These are phyloP conservation scores for Kluyveromyces sp. DNA, from an alignment of 1,139 yeast genomes.

Conservation along the genomic window DNA sequence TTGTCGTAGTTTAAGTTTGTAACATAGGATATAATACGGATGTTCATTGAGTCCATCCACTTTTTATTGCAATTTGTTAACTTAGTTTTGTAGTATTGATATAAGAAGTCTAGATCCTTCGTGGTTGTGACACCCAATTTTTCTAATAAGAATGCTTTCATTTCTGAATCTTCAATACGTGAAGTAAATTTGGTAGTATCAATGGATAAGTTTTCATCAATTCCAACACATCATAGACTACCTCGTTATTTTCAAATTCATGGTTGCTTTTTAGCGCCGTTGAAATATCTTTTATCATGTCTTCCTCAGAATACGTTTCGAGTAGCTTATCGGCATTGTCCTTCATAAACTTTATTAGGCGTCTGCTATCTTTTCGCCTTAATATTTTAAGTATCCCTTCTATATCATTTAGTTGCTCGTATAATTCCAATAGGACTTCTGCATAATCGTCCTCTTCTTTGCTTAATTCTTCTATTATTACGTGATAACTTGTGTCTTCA, in stretches of 20 bases:
- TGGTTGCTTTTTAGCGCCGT: conserved; percentile 6
- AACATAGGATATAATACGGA: conserved; percentile 15
- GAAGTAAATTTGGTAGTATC: conserved; percentile 14
- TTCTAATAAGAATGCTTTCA: conserved; percentile 23
- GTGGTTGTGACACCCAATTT: conserved; percentile 15
- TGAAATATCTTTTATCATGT: conserved; percentile 13
- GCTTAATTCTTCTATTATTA: conserved; percentile 13
- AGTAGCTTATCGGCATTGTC: conserved; percentile 11
- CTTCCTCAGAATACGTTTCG: conserved; percentile 9
- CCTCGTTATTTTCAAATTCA: conserved; percentile 4
- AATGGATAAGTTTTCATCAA: conserved; percentile 10
- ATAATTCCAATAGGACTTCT: conserved; percentile 14
- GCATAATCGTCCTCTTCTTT: conserved; percentile 7
- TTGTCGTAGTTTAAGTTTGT: conserved; percentile 23
- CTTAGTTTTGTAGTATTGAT: conserved; percentile 21
- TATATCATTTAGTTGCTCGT: conserved; percentile 11
- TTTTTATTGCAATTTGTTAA: conserved; percentile 14
- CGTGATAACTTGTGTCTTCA: conserved; percentile 16
- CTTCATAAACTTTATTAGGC: conserved; percentile 11
- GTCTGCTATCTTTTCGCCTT: conserved; percentile 7
- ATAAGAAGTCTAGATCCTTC: conserved; percentile 20
- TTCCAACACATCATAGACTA: conserved; percentile 7
- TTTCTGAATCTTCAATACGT: conserved; percentile 11
- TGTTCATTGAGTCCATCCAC: conserved; percentile 14
- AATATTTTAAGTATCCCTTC: conserved; percentile 12